Evolutionary conservation across 176 grass and related monocot genomes (phyloP).

Genomic region (Musa itinerans): DNA sequence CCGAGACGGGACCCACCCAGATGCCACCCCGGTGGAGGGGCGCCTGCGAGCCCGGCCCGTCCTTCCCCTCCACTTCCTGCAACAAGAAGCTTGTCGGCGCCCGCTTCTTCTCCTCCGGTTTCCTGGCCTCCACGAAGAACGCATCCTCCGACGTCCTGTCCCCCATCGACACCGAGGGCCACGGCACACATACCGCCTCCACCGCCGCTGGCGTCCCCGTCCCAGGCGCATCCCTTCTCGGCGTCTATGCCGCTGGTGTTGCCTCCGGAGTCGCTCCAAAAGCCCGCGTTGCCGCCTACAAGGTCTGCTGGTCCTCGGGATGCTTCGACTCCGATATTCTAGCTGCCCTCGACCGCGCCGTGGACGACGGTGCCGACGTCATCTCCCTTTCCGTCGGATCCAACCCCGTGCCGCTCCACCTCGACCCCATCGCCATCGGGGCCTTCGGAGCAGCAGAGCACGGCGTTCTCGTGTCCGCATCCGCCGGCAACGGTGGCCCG

Average conservation of each 20-base stretch:
- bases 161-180: background rate
- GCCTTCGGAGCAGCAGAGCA: conserved; percentile 28
- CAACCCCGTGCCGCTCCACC: background rate
- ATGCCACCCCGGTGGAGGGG: conserved; percentile 18
- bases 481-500: conserved; percentile 31
- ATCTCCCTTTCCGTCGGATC: conserved; percentile 28
- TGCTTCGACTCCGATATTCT: conserved; percentile 30
- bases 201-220: background rate
- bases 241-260: background rate
- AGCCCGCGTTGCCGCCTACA: conserved; percentile 22
- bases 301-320: conserved; percentile 18
- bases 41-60: conserved; percentile 1
- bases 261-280: conserved; percentile 4
- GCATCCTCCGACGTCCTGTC: background rate
- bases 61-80: conserved; percentile 21
- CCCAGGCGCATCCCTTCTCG: background rate
- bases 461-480: conserved; percentile 31
- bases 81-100: conserved; percentile 43
- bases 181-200: conserved; percentile 14
- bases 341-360: conserved; percentile 27
- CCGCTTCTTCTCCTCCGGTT: conserved; percentile 6
- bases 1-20: background rate
- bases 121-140: background rate
- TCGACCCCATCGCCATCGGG: conserved; percentile 28
- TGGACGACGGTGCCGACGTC: conserved; percentile 25